Base-by-base conservation (phyloP, 2,329 filamentous ascomycete genomes). In the Thermomyces lanuginosus region DNA sequence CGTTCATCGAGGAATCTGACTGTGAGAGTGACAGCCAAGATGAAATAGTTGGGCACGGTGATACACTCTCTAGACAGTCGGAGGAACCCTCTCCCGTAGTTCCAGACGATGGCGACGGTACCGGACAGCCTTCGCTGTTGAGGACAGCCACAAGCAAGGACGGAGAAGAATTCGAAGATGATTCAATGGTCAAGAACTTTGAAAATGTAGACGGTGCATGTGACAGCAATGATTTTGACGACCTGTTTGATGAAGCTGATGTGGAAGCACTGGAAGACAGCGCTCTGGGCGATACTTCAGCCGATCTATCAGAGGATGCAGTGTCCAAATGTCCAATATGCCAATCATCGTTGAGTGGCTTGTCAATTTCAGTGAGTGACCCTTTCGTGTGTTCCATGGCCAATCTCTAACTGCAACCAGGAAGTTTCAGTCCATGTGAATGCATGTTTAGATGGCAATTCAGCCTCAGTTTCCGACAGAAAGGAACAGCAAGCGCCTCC, bases 371-470 rank as follows among this genome's bases (percentile, higher is more conserved):
- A 18, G 55, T 57, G 43, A 29, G 51, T 43, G 16, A 3, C 6
- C 4, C 9, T 27, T 11, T 11, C 25, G 22, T 22, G n/a, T 13
- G 16, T n/a, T 12, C 9, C 12, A 12, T 9, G 4, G 16, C 15
- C 15, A 25, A n/a, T 30, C 17, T 9, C 33, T 42, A 28, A 42
- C 31, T 53, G 11, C 29, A 46, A 55, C 33, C 70, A 83, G 45
- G 69, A 86, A 40, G 76, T 74, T 6, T 78, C 76, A 5, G 56
- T 76, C 2, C 89, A 98, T 49, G 89, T 98, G 37, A 98, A 98
- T 48, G 72, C 75, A 6, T 98, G 89, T 51, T 62, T 98, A 2
- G 89, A 98, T 46, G 82, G 82, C 2, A 77, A 76, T 23, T 68
- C 77, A 4, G 65, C 71, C 22, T 66, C 74, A 2, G 42, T 76